These are phyloP conservation scores for Cenchrus americanus DNA, from an alignment of 176 grass and related monocot species.

Conservation along the genomic window DNA sequence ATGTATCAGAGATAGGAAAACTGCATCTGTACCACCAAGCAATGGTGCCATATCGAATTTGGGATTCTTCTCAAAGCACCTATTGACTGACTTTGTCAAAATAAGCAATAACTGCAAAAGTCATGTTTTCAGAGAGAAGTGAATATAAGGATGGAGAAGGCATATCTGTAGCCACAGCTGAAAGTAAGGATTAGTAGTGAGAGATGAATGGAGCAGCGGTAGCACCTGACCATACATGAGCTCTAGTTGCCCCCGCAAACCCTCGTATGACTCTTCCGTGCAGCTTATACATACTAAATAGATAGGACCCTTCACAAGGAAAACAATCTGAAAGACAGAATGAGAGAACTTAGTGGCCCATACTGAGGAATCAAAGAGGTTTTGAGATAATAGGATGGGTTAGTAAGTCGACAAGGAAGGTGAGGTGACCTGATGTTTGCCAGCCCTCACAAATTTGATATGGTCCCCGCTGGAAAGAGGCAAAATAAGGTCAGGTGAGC, in stretches of 20 bases:
- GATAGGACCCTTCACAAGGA: constrained; percentile 96
- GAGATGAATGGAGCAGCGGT: constrained; percentile 35
- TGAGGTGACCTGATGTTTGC: constrained; percentile 77
- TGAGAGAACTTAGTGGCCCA: too few relatives aligned
- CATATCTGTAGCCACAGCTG: background rate
- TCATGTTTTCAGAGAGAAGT: constrained; percentile 37
- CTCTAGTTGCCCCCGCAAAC: constrained; percentile 79
- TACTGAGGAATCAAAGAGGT: background rate
- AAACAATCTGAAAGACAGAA: constrained; percentile 76
- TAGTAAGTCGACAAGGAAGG: background rate
- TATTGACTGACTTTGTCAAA: constrained; percentile 91
- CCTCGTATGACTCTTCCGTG: constrained; percentile 87
- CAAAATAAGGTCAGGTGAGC: background rate
- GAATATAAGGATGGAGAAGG: constrained; percentile 33
- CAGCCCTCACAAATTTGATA: constrained; percentile 94
- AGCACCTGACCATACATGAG: constrained; percentile 98
- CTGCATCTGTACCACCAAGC: constrained; percentile 85
- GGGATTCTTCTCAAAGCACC: constrained; percentile 97
- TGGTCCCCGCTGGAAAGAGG: constrained; percentile 65
- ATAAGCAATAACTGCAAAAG: constrained; percentile 88
- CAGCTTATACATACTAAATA: constrained; percentile 98
- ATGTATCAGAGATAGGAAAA: constrained; percentile 92
- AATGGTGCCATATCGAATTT: constrained; percentile 97
- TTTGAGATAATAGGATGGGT: background rate
- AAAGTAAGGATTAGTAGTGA: background rate